A percentile compares a stretch with the other conserved stretches of the same genome.
Conservation (phyloP, 176 grass and related monocot genomes). For the Puya raimondii region DNA sequence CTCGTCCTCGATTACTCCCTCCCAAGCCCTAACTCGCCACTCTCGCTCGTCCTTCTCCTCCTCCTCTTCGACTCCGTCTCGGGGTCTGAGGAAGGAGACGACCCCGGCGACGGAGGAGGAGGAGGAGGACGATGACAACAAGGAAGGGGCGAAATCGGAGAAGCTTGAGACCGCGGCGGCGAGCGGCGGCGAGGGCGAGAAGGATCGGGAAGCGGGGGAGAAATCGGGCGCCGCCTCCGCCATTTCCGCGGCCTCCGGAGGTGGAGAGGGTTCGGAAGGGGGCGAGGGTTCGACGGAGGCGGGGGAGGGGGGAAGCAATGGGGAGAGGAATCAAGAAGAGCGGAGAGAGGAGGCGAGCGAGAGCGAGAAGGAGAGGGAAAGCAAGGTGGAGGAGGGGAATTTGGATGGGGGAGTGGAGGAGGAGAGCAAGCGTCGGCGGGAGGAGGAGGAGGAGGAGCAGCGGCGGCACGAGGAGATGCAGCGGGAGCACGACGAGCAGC, state of each 20-base stretch:
- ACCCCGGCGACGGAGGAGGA: conserved; percentile 8
- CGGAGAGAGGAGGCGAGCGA: conserved; percentile 1
- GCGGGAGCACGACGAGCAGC: conserved; percentile 30
- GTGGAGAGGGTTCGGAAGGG: conserved; percentile 8
- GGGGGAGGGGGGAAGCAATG: conserved; percentile 10
- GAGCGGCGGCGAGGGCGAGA: conserved; percentile 24
- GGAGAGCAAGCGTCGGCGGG: conserved; percentile 39
- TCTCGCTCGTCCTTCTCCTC: conserved; percentile 22
- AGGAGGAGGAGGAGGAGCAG: conserved; percentile 33
- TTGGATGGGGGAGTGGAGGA: conserved; percentile 67
- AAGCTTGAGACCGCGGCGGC: background rate
- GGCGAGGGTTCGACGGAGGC: background rate
- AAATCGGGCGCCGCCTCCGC: background rate
- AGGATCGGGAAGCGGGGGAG: background rate
- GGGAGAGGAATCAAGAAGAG: background rate
- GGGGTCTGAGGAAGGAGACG: conserved; percentile 2
- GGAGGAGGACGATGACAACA: background rate
- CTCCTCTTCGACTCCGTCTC: conserved; percentile 31
- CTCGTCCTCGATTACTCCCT: conserved; percentile 34
- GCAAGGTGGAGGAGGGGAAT: conserved; percentile 41
- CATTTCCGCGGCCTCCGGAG: background rate
- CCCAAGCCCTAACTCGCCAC: conserved; percentile 1
- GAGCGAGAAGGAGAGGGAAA: conserved; percentile 14
- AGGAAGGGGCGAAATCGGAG: background rate
- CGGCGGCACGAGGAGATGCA: conserved; percentile 34